Evolutionary conservation across 2,329 filamentous ascomycete species (phyloP).

Genomic region (Neobulgaria alba): DNA sequence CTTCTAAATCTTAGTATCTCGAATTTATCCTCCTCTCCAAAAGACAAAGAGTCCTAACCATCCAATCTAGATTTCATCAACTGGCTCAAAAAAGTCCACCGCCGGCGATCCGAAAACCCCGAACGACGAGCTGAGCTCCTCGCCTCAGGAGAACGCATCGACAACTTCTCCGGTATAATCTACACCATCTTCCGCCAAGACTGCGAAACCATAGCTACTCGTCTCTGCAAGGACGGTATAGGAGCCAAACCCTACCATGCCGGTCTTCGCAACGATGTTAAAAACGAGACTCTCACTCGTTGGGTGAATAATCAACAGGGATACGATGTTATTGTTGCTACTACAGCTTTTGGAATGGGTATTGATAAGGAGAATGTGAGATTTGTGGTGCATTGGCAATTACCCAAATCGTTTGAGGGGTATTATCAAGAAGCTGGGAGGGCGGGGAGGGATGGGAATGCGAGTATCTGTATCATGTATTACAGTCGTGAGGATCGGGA

Average conservation of each 20-base stretch:
- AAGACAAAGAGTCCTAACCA: too few relatives aligned
- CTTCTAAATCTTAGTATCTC: too few relatives aligned
- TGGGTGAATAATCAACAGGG: conserved; percentile 68
- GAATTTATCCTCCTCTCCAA: too few relatives aligned
- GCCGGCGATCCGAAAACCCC: conserved; percentile 52
- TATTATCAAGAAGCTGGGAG: conserved; percentile 95
- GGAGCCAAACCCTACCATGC: conserved; percentile 68
- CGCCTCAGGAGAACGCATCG: conserved; percentile 42
- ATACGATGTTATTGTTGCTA: conserved; percentile 90
- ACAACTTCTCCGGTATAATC: conserved; percentile 68
- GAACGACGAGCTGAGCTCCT: conserved; percentile 50
- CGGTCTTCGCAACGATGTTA: conserved; percentile 56
- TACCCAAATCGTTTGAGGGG: conserved; percentile 89
- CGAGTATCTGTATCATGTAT: conserved; percentile 79
- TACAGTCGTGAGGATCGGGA: conserved; percentile 85
- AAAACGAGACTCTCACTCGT: conserved; percentile 59
- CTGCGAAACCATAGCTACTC: conserved; percentile 61
- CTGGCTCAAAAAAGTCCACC: conserved; percentile 70
- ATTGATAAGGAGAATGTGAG: conserved; percentile 94
- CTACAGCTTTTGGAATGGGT: conserved; percentile 95
- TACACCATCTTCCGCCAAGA: conserved; percentile 70
- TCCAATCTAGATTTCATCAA: conserved; percentile 60
- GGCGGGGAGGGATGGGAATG: conserved; percentile 82
- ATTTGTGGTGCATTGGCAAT: conserved; percentile 90
- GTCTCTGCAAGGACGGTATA: conserved; percentile 58